Evolutionary conservation across 768 basidiomycete genomes (phyloP), one percentile per base, ranked within the genome.

Genomic region (Suillus paluster): DNA sequence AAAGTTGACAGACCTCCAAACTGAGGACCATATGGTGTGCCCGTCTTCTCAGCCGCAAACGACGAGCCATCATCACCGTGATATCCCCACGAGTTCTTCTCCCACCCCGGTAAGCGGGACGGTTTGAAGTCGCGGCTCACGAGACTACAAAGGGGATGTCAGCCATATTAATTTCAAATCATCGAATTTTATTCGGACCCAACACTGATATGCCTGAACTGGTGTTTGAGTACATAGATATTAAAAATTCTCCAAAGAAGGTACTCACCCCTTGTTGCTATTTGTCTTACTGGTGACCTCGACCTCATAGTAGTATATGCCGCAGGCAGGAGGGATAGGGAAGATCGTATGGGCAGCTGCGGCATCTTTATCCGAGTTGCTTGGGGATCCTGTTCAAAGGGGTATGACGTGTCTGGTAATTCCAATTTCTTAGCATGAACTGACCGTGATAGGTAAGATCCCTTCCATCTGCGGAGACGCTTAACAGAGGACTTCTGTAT

Each of bases 231-330:
- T 64, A 63, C 66, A 60, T 66, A 50, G 56, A 59, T 15, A 57
- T 60, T 27, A 52, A 42, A 50, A 14, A 63, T 52, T 19, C 21
- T 5, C 27, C 30, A 34, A 21, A 17, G 14, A 39, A 39, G 6
- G 33, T 25, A 76, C 86, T 71, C 67, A 90, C 94, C 92, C 94
- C 73, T 90, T 92, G 46, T 84, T 80, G 12, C 91, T 90, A 70
- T 90, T 90, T 71, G 90, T 86, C 34, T 92, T 92, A 71, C 90
- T 87, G 7, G 90, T 72, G 50, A 99, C 86, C 68, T 91, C 86
- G 6, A 95, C 87, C 78, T 99, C 97, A 71, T 90, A 99, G 74
- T 99, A 99, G 71, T 94, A 97, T 59, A 99, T 87, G 25, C 96
- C 97, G 67, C 92, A 92, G 12, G 90, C 88, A 1, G 89, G 81